Evolutionary conservation across 208 protist genomes (phyloP).

Genomic region (Trypanosoma platydactyli): DNA sequence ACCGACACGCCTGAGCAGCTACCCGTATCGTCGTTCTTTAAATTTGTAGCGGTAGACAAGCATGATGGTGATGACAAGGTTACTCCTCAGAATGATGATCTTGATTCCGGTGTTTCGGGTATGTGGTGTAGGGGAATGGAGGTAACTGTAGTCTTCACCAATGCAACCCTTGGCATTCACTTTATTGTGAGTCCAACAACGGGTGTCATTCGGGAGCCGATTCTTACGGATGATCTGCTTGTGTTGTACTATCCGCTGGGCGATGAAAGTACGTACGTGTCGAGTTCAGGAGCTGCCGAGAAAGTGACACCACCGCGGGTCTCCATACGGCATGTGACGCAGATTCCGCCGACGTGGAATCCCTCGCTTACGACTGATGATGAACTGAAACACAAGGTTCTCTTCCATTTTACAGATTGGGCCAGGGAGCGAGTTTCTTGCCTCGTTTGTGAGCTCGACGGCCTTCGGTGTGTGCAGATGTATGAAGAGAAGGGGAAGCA

Average conservation of each 20-base stretch:
- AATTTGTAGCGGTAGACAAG: neutral
- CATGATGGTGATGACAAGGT: too few species aligned
- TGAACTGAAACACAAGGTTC: slow-evolving; percentile 56
- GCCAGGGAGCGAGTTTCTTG: slow-evolving; percentile 30
- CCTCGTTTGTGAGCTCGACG: slow-evolving; percentile 42
- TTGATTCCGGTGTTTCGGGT: neutral
- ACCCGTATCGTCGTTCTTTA: slow-evolving; percentile 18
- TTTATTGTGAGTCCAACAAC: slow-evolving; percentile 44
- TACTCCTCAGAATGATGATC: neutral
- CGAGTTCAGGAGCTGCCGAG: neutral
- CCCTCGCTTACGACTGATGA: slow-evolving; percentile 38
- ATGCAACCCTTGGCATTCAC: slow-evolving; percentile 42
- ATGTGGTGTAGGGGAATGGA: too few species aligned
- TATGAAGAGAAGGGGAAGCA: slow-evolving; percentile 42
- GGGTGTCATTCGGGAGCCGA: slow-evolving; percentile 46
- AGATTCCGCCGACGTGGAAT: slow-evolving; percentile 53
- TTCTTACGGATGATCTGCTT: slow-evolving; percentile 40
- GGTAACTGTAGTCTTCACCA: slow-evolving; percentile 43
- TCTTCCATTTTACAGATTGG: slow-evolving; percentile 65
- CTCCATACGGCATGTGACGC: slow-evolving; percentile 34
- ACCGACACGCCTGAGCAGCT: neutral
- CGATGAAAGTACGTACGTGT: neutral
- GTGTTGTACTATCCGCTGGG: slow-evolving; percentile 65
- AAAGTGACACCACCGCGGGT: slow-evolving; percentile 24
- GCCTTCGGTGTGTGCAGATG: slow-evolving; percentile 46